Conservation (phyloP, 2,329 filamentous ascomycete genomes). For the Lachnellula subtilissima region DNA sequence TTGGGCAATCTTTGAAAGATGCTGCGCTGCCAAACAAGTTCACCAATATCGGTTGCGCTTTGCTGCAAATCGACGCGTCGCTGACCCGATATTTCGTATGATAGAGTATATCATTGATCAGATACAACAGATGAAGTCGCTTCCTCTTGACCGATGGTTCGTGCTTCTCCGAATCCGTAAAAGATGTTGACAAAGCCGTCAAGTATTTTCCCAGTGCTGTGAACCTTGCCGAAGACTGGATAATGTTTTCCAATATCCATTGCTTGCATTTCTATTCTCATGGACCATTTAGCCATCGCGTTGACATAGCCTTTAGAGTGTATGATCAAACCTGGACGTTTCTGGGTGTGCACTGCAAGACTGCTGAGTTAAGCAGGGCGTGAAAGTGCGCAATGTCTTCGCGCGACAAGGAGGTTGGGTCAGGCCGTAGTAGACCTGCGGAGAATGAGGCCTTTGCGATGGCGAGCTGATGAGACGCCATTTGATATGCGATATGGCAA, state of each 20-base stretch:
- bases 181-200: constrained; percentile 60
- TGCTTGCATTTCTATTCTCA: constrained; percentile 73
- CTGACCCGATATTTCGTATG: constrained; percentile 54
- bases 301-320: constrained; percentile 29
- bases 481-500: constrained; percentile 29
- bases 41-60: constrained; percentile 55
- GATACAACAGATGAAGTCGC: constrained; percentile 70
- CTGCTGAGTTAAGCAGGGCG: constrained; percentile 56
- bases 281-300: constrained; percentile 35
- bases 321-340: constrained; percentile 77
- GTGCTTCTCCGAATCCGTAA: constrained; percentile 36
- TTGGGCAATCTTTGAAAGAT: constrained; percentile 55
- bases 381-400: constrained; percentile 68
- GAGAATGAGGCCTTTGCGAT: constrained; percentile 77
- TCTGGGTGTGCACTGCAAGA: constrained; percentile 67
- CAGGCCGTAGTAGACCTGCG: constrained; percentile 67
- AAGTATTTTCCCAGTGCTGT: constrained; percentile 71
- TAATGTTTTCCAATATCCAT: constrained; percentile 73
- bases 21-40: constrained; percentile 57
- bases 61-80: constrained; percentile 47
- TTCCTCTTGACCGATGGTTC: constrained; percentile 60
- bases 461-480: constrained; percentile 66
- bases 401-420: constrained; percentile 64
- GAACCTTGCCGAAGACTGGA: constrained; percentile 61
- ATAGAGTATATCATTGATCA: constrained; percentile 74